Evolutionary conservation across 208 protist genomes (phyloP), one percentile per base, ranked within the genome.

Genomic region (Wallacemonas sp.): DNA sequence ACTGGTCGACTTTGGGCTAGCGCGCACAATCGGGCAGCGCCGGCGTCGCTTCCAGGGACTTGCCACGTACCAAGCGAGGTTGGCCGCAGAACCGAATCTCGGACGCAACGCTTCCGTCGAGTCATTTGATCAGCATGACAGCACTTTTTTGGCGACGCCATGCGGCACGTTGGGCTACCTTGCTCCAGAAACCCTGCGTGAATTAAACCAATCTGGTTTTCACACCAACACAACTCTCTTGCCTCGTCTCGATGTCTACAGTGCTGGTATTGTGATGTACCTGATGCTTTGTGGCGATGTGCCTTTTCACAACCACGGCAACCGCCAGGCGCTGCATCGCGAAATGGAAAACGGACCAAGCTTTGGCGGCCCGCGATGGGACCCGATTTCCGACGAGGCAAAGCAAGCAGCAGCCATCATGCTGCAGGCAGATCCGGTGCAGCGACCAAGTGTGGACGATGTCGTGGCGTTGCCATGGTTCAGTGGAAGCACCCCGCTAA

Each of bases 121-220:
- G 39, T 81, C 77, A 0, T 19, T 81, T 12, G 75, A 79, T 38
- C 45, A 39, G 39, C 45, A 49, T 4, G 85, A 94, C 63, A 94
- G 87, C 62, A 87, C 90, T 8, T 75, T 96, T 30, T 67, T 92
- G 31, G 77, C 87, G 0, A 96, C 90, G 5, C 90, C 90, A 24
- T 96, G 90, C 63, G 90, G 90, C 1, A 96, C 90, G 14, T 56
- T 96, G 14, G 82, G 85, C 55, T 96, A 96, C 70, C 84, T 86
- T 2, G 87, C 90, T 0, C 90, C 90, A 6, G 87, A 96, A 58
- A 90, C 87, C 2, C 78, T 96, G n/a, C 68, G 82, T 59, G 90
- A 74, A 39, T 70, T 88, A 31, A 42, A 70, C 56, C 46, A 45
- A 26, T 39, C 33, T 9, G 49, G 17, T 55, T 80, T 92, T 12